Conservation (phyloP, 306 rosid species). For the Ochetophila trinervis region DNA sequence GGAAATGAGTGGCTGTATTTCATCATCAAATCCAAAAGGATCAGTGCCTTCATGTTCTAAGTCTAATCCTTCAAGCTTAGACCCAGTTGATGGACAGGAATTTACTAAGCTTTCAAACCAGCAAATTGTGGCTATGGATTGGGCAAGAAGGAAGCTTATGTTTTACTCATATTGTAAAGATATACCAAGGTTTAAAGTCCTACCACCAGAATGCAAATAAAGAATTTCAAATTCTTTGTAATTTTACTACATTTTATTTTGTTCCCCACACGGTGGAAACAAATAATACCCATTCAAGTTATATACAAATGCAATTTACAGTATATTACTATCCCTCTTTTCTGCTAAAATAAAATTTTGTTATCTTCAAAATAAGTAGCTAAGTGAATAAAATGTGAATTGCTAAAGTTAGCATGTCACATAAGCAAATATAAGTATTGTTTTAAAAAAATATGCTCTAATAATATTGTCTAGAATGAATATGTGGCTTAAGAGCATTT, state of each 20-base stretch:
- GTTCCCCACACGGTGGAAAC: not conserved
- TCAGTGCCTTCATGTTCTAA: constrained; percentile 48
- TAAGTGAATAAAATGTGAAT: no score
- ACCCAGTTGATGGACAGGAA: constrained; percentile 75
- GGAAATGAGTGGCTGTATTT: constrained; percentile 59
- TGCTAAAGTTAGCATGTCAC: no score
- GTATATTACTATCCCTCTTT: no score
- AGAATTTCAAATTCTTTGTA: not conserved
- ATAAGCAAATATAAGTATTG: no score
- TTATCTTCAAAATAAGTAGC: no score
- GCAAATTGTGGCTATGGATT: constrained; percentile 68
- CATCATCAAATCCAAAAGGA: constrained; percentile 30
- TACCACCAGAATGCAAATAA: constrained; percentile 79
- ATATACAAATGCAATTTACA: no score
- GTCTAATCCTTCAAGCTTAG: constrained; percentile 40
- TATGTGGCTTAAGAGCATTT: no score
- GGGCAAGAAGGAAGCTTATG: constrained; percentile 97
- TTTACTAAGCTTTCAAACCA: constrained; percentile 60
- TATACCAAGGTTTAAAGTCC: constrained; percentile 55
- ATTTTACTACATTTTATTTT: not conserved
- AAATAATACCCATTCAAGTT: not conserved
- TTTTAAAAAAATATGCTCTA: no score
- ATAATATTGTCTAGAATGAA: no score
- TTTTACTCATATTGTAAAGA: constrained; percentile 92
- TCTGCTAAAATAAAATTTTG: no score